Evolutionary conservation across 2,329 filamentous ascomycete species (phyloP).

Genomic region (Trichoderma sp.): DNA sequence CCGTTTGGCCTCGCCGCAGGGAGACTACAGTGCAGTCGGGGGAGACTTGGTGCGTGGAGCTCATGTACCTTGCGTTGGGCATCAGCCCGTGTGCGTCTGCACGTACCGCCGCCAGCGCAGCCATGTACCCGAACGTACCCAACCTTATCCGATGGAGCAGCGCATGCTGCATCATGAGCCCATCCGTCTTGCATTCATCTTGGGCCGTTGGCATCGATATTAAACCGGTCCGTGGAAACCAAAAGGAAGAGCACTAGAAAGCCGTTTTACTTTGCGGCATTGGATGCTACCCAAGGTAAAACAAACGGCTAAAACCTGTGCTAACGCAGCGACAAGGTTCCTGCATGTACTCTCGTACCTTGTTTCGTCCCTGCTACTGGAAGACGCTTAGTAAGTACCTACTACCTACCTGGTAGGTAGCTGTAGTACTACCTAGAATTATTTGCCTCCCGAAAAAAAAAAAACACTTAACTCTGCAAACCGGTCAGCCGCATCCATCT

Average conservation of each 20-base stretch:
- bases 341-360: conserved; percentile 1
- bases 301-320: background rate
- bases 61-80: background rate
- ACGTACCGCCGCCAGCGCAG: background rate
- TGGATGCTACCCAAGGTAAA: conserved; percentile 1
- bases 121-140: too few species aligned
- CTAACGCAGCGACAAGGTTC: conserved; percentile 10
- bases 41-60: background rate
- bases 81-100: background rate
- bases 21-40: background rate
- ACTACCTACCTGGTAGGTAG: too few species aligned
- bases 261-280: background rate
- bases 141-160: background rate
- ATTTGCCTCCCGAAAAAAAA: too few species aligned
- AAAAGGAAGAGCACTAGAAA: conserved; percentile 13
- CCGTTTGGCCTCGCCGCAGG: background rate
- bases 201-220: background rate
- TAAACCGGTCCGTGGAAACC: background rate
- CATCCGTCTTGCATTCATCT: background rate
- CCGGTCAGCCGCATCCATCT: background rate
- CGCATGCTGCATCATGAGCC: background rate
- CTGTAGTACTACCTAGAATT: too few species aligned
- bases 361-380: background rate
- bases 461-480: background rate
- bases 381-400: too few species aligned